phyloP scores from a whole-genome alignment of 257 asterid species.

The Solanum chilense region DNA sequence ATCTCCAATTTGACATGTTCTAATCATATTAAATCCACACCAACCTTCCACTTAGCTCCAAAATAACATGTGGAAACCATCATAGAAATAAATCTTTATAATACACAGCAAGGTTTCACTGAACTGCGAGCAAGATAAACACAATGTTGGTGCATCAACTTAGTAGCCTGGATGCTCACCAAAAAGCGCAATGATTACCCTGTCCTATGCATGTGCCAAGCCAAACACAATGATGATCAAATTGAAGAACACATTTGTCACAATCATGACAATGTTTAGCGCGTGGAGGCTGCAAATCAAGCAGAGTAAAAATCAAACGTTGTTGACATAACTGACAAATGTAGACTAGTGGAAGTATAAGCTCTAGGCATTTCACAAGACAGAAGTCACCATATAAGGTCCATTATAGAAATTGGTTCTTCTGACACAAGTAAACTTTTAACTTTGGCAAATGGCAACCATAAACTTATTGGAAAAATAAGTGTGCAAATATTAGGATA shows the following conservation, averaged over 20 bases:
- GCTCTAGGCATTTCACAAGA: not conserved
- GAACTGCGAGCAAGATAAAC: not conserved
- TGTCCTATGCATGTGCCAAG: constrained; percentile 94
- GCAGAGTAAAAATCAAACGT: not conserved
- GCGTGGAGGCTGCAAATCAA: constrained; percentile 79
- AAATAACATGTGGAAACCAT: not conserved
- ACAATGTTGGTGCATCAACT: not conserved
- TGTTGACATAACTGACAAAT: not conserved
- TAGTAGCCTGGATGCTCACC: constrained; percentile 38
- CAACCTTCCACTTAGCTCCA: not conserved
- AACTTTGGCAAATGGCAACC: not conserved
- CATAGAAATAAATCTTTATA: not conserved
- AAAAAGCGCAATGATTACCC: constrained; percentile 82
- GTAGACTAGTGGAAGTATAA: not conserved
- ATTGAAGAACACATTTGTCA: constrained; percentile 93
- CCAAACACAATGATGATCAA: constrained; percentile 99
- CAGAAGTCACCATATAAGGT: not conserved
- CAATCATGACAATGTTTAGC: constrained; percentile 97
- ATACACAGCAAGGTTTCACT: not conserved
- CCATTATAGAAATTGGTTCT: not conserved
- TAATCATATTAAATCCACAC: not conserved
- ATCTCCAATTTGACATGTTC: not conserved
- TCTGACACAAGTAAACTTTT: not conserved
- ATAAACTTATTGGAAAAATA: not conserved
- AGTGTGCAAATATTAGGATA: not conserved